phyloP scores from a whole-genome alignment of 2,329 filamentous ascomycete genomes.

The Tolypocladium inflatum region DNA sequence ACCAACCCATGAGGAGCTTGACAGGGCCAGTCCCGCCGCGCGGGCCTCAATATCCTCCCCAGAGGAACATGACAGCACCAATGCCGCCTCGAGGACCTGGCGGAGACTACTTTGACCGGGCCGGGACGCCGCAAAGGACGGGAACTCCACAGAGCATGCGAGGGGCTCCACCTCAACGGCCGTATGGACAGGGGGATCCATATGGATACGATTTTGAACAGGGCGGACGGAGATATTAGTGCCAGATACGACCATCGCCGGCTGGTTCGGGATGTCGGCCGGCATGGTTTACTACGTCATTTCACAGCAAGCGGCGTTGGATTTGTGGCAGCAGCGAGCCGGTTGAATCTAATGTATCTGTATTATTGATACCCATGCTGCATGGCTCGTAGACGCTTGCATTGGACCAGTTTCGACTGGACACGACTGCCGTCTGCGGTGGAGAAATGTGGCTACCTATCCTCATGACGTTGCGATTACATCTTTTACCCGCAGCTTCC shows the following conservation, averaged over 20 bases:
- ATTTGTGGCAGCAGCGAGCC: neutral
- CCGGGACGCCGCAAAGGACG: constrained; percentile 13
- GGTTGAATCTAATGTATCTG: neutral
- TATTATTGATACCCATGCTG: neutral
- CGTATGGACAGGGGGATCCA: constrained; percentile 6
- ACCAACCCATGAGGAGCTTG: constrained; percentile 24
- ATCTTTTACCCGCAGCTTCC: neutral
- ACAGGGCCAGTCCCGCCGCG: constrained; percentile 26
- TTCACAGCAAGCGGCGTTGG: neutral
- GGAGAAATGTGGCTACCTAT: neutral
- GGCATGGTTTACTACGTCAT: neutral
- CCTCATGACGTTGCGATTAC: neutral
- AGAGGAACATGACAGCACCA: constrained; percentile 37
- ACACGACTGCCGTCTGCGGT: neutral
- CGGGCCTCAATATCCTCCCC: constrained; percentile 25
- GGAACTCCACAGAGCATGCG: constrained; percentile 15
- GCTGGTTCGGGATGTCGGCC: neutral
- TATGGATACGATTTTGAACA: constrained; percentile 28
- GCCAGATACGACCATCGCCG: neutral
- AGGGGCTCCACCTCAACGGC: neutral
- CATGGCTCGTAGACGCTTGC: neutral
- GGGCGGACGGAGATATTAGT: constrained; percentile 9
- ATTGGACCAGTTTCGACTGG: neutral
- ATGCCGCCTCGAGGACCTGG: constrained; percentile 19
- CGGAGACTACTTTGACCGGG: constrained; percentile 4